These are phyloP conservation scores for Rubia balearica DNA, from an alignment of 305 asterid species.

Conservation along the genomic window DNA sequence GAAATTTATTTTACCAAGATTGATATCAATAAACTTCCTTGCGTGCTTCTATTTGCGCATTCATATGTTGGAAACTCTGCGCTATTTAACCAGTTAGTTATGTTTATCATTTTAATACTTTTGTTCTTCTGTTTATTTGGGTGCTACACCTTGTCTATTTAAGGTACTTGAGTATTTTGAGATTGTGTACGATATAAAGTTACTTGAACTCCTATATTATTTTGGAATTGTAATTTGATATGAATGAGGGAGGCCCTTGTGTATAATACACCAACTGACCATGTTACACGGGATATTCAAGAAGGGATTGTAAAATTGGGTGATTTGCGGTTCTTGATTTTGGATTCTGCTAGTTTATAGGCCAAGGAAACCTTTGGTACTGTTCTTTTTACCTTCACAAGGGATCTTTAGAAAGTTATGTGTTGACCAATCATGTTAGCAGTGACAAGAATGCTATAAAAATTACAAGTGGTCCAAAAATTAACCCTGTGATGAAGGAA, in stretches of 20 bases:
- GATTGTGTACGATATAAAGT: slow-evolving; percentile 14
- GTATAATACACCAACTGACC: slow-evolving; percentile 91
- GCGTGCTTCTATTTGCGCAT: slow-evolving; percentile 68
- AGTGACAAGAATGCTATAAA: slow-evolving; percentile 26
- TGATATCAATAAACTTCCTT: slow-evolving; percentile 70
- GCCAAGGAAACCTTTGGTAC: slow-evolving; percentile 97
- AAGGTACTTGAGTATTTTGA: background rate
- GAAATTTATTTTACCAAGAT: slow-evolving; percentile 67
- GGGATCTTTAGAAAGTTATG: slow-evolving; percentile 27
- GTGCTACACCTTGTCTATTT: background rate
- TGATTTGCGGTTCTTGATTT: no score
- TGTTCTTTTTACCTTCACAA: slow-evolving; percentile 47
- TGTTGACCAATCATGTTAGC: slow-evolving; percentile 21
- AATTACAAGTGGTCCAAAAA: slow-evolving; percentile 20
- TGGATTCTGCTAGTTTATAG: slow-evolving; percentile 63
- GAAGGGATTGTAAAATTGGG: no score
- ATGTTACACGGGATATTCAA: slow-evolving; percentile 85
- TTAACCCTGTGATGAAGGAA: slow-evolving; percentile 26
- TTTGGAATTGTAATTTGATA: no score
- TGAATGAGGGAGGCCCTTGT: slow-evolving; percentile 48
- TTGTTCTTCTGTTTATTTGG: background rate
- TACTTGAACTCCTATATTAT: slow-evolving; percentile 17
- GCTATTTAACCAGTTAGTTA: slow-evolving; percentile 75
- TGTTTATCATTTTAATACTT: slow-evolving; percentile 12
- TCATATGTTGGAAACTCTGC: slow-evolving; percentile 97